Evolutionary conservation across 2,329 filamentous ascomycete species (phyloP), one percentile per base, ranked within the genome.

Genomic region (Fusarium xylarioides): DNA sequence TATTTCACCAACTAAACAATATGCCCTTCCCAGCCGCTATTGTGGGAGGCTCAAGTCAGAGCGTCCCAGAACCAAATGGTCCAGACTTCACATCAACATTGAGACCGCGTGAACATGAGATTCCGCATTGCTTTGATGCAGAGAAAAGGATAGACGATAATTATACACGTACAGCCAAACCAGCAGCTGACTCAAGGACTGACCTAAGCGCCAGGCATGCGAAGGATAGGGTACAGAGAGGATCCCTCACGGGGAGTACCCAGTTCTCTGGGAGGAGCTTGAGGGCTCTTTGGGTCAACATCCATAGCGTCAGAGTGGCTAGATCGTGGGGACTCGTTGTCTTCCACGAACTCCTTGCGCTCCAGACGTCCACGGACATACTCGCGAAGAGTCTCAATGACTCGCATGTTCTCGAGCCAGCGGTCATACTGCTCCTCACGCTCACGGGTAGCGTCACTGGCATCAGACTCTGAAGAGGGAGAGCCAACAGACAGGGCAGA

Each of bases 331-430:
- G 61, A 44, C 30, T 71, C 66, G 4, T 70, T 78, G 9, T 75
- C 68, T 21, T 82, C 78, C 12, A 85, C 83, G 73, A 87, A 92
- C 61, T 91, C 87, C 73, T 84, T 84, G 38, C 85, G 85, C 62
- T 89, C 84, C n/a, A 92, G 84, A 37, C 89, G 86, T 16, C 87
- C 83, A 52, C 85, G 85, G 59, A 92, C 85, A 68, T 89, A 88
- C 70, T 88, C 86, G 43, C 89, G 85, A 42, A 92, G 85, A 47
- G 84, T 86, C 82, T 92, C 90, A 58, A 92, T 90, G 57, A 88
- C 85, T 40, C 90, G 89, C 79, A 92, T 88, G 77, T 91, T 90
- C 80, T 91, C 89, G 18, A 92, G 82, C 90, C 90, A 92, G 63
- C 85, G 84, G 76, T 92, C 90, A 78, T 91, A 90, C 60, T 86